Base-by-base conservation (phyloP, 2,329 filamentous ascomycete species). In the Fusarium sp. region DNA sequence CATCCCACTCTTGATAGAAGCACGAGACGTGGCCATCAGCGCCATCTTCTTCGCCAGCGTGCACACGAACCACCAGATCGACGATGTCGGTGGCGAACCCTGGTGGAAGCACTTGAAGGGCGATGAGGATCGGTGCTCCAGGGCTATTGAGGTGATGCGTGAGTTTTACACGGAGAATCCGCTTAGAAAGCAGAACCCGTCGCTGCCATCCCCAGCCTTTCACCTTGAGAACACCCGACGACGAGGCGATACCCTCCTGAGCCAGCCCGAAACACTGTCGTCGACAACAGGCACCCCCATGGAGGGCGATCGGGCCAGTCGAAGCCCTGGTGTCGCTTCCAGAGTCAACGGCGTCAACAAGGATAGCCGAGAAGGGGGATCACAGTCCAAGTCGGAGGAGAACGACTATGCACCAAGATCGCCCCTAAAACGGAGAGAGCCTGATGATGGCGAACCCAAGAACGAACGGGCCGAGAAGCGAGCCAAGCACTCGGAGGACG, bases 31-130 rank as follows among this genome's bases (percentile, higher is more conserved):
- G 58, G 93, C 95, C 14, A 91, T 95, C 31, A 90, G 89, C 25
- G 90, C 93, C 16, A 87, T 99, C 25, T 97, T 96, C 80, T 96
- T 95, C 65, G 93, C 92, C 6, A 91, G 92, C 62, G 89, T 89
- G 44, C 90, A 93, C 74, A 91, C 89, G 31, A 85, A 88, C 34
- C 85, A 93, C 33, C 86, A 85, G n/a, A 90, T 98, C 60, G 90
- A 93, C 69, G 92, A 96, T 72, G 83, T 90, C 42, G 82, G 89
- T 56, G 92, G 91, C 36, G 86, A 89, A 72, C 86, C 94, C 0
- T 99, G 96, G 96, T 99, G 95, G 95, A 90, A 90, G 64, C 86
- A 88, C 61, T 81, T 97, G 57, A 87, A 88, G 33, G 91, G 93
- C 34, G 87, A 89, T 68, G 84, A 95, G 70, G 83, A 85, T 20